Evolutionary conservation across 2,329 filamentous ascomycete genomes (phyloP).

Genomic region (Raffaelea ambrosiae): DNA sequence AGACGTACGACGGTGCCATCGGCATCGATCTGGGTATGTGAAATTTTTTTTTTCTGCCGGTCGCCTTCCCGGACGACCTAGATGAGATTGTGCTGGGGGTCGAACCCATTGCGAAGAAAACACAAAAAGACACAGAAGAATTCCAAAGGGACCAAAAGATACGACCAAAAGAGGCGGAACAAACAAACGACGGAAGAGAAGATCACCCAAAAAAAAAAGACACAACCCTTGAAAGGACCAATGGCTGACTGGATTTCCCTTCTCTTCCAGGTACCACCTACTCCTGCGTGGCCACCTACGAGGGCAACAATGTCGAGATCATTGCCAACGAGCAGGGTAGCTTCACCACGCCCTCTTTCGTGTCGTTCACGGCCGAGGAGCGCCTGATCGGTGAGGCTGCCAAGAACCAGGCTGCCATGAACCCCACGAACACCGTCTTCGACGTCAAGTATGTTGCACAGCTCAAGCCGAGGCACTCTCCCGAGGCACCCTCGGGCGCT

Average conservation of each 20-base stretch:
- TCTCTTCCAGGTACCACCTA: slow-evolving; percentile 79
- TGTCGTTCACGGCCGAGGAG: slow-evolving; percentile 98
- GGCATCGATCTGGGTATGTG: slow-evolving; percentile 97
- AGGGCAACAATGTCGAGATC: slow-evolving; percentile 99
- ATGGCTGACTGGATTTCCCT: not conserved
- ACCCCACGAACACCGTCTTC: slow-evolving; percentile 96
- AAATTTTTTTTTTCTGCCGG: not conserved
- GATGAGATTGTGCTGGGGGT: no score
- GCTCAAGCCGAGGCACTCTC: no score
- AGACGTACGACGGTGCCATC: slow-evolving; percentile 99
- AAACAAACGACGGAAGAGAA: no score
- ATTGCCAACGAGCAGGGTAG: slow-evolving; percentile 99
- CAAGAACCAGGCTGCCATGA: slow-evolving; percentile 99
- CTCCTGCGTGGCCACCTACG: slow-evolving; percentile 99
- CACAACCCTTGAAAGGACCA: no score
- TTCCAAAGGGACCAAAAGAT: no score
- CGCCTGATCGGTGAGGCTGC: slow-evolving; percentile 98
- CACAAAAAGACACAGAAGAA: no score
- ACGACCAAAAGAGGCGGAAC: no score
- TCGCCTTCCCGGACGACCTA: no score
- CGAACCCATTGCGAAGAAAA: no score
- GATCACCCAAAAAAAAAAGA: no score
- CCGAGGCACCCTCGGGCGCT: no score
- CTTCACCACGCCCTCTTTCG: slow-evolving; percentile 98
- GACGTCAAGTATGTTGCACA: slow-evolving; percentile 81